Base-by-base conservation (phyloP, 192 early-diverging fungal species). In the Haplosporangium gracile region DNA sequence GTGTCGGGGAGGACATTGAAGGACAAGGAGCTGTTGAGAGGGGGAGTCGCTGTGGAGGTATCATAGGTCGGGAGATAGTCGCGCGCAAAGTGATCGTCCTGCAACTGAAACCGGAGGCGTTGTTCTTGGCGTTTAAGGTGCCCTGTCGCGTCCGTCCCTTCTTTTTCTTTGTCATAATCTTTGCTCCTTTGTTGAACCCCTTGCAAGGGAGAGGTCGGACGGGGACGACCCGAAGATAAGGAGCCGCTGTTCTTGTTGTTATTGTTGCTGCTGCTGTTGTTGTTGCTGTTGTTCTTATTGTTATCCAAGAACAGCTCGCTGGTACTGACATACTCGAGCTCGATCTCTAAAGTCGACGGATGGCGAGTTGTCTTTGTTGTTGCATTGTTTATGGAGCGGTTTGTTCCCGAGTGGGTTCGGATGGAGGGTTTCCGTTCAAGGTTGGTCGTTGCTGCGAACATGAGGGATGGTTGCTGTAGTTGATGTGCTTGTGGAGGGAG, bases 31-130 rank as follows among this genome's bases (percentile, higher is more conserved):
- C 26, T 29, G 29, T 65, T 65, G 60, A 15, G 60, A 65, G 29
- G 11, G 29, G 60, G 60, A 10, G 29, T 29, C 29, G 60, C n/a
- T 5, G 57, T 60, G n/a, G 57, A 26, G 60, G 11, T 65, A 11
- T 65, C 60, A 29, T 65, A 65, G 15, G 29, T 32, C 13, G 60
- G 60, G 29, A 32, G 5, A 29, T 65, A 65, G 60, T 65, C 60
- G 60, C 60, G 60, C 60, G 60, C 60, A 32, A 65, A 65, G 60
- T 29, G 60, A 65, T 65, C 60, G 60, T 65, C 60, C 11, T 65
- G 60, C 60, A 65, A 29, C 60, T 65, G 60, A 34, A 29, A 65
- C 60, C 60, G 60, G 29, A 65, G 60, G 5, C 29, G 60, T 32
- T 60, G 60, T 16, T 60, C 55, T n/a, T 60, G 60, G 13, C 60